Evolutionary conservation across 768 basidiomycete genomes (phyloP).

Genomic region (Phylloporus sp.): DNA sequence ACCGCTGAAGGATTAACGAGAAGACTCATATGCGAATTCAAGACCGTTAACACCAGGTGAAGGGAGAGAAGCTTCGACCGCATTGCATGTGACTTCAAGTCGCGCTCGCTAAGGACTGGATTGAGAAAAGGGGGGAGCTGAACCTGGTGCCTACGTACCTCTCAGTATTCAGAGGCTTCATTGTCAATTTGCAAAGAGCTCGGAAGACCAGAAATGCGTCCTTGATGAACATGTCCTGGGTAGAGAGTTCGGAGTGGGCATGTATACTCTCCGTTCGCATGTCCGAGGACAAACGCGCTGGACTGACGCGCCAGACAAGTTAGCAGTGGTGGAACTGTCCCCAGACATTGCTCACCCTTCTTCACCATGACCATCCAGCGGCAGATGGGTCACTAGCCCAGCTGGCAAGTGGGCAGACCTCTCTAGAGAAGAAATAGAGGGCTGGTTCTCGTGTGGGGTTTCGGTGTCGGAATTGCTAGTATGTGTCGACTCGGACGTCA

Average conservation of each 20-base stretch:
- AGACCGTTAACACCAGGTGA: conserved; percentile 86
- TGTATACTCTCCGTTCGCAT: conserved; percentile 17
- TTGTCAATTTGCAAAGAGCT: conserved; percentile 93
- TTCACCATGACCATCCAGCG: conserved; percentile 5
- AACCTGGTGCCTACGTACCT: conserved; percentile 48
- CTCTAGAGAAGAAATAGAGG: conserved; percentile 1
- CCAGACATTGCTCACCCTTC: conserved; percentile 21
- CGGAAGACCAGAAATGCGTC: conserved; percentile 98
- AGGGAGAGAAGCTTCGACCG: conserved; percentile 92
- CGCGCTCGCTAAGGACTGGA: conserved; percentile 66
- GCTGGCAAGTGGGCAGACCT: neutral
- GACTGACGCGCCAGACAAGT: conserved; percentile 22
- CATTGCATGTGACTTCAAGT: conserved; percentile 94
- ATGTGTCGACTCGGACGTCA: neutral
- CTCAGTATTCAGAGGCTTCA: conserved; percentile 93
- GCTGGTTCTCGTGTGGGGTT: neutral
- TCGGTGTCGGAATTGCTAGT: neutral
- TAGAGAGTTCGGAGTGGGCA: conserved; percentile 46
- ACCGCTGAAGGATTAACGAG: conserved; percentile 86
- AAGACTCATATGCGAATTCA: conserved; percentile 86
- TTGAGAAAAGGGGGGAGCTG: conserved; percentile 12
- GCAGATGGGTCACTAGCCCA: neutral
- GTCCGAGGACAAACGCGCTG: conserved; percentile 19
- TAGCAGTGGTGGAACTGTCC: neutral
- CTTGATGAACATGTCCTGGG: conserved; percentile 90